Percentiles rank a stretch among this genome's conserved stretches.
Evolutionary conservation across 2,329 filamentous ascomycete genomes (phyloP).

Genomic region (Botryotinia narcissicola): DNA sequence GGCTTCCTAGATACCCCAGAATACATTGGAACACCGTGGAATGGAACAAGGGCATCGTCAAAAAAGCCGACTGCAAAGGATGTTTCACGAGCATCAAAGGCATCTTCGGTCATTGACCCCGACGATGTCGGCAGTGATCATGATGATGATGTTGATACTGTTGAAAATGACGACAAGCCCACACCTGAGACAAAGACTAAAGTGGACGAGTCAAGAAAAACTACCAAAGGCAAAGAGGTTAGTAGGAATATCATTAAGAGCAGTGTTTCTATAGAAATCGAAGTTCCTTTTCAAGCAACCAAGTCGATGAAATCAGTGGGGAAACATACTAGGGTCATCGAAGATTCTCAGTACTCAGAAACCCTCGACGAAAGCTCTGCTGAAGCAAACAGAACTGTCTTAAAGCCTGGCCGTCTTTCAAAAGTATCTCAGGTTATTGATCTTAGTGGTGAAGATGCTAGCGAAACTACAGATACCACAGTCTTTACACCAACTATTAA

Average conservation of each 20-base stretch:
- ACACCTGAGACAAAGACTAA: not conserved
- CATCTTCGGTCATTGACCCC: not conserved
- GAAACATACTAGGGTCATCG: not conserved
- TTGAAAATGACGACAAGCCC: not conserved
- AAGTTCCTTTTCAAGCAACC: not conserved
- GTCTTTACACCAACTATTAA: not conserved
- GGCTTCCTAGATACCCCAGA: slow-evolving; percentile 18
- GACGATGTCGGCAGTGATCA: not conserved
- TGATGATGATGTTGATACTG: not conserved
- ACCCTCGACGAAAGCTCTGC: not conserved
- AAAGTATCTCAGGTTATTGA: not conserved
- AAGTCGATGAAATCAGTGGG: not conserved
- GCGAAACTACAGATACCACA: not conserved
- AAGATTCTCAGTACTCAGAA: not conserved
- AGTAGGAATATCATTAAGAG: not conserved
- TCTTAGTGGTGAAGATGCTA: not conserved
- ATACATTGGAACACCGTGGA: slow-evolving; percentile 3
- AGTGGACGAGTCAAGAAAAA: not conserved
- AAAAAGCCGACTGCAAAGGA: not conserved
- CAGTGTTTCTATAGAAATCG: not conserved
- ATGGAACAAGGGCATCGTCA: not conserved
- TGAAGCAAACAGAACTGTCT: not conserved
- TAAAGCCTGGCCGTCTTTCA: not conserved
- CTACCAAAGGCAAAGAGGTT: not conserved
- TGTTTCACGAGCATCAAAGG: not conserved